A percentile compares a stretch with the other conserved stretches of the same genome.
Evolutionary conservation across 139 green algal genomes (phyloP).

Genomic region (Chlamydomonas sp.): DNA sequence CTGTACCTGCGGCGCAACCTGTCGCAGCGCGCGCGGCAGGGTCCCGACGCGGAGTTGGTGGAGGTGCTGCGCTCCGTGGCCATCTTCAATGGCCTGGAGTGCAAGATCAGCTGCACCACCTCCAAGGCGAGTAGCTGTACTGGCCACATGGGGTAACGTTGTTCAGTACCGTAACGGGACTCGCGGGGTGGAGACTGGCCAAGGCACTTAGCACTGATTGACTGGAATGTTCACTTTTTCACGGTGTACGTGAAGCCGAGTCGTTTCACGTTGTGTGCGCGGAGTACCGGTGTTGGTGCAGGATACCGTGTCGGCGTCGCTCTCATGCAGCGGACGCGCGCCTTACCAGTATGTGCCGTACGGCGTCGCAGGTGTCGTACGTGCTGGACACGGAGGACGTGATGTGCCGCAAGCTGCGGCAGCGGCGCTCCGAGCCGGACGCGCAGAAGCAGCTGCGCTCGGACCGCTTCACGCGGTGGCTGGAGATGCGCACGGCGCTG

Average conservation of each 20-base stretch:
- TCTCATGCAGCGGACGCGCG: no score
- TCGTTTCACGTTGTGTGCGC: no score
- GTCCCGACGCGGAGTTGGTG: conserved; percentile 32
- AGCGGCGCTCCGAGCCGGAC: conserved; percentile 13
- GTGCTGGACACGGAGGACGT: conserved; percentile 97
- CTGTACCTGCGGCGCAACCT: conserved; percentile 72
- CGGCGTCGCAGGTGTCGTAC: conserved; percentile 80
- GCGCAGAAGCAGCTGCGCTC: conserved; percentile 22
- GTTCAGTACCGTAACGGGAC: not conserved
- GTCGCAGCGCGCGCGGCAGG: conserved; percentile 14
- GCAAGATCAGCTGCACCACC: conserved; percentile 87
- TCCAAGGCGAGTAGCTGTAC: conserved; percentile 60
- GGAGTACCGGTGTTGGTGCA: no score
- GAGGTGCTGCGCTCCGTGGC: conserved; percentile 47
- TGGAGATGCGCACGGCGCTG: conserved; percentile 22
- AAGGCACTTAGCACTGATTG: not conserved
- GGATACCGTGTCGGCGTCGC: no score
- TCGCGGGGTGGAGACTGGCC: no score
- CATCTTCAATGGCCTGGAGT: conserved; percentile 93
- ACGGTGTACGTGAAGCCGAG: not conserved
- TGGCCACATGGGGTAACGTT: not conserved
- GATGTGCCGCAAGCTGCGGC: conserved; percentile 57
- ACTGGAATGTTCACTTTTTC: not conserved
- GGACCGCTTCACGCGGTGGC: conserved; percentile 41
- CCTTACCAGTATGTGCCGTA: no score